These are phyloP conservation scores for Striga hermonthica DNA, from an alignment of 305 asterid genomes.

Conservation along the genomic window DNA sequence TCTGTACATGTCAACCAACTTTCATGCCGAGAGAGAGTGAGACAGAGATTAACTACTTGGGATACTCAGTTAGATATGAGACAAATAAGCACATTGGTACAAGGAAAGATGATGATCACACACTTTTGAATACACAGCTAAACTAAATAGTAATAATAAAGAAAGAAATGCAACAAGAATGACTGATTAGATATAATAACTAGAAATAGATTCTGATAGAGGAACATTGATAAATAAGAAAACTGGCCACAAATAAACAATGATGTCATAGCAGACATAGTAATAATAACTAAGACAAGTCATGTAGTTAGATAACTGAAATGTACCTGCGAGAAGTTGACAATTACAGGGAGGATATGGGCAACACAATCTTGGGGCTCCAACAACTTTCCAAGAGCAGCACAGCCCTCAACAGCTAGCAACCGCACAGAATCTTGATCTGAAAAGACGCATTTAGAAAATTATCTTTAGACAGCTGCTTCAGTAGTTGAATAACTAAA, in stretches of 20 bases:
- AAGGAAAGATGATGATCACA: slow-evolving; percentile 6
- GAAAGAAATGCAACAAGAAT: slow-evolving; percentile 5
- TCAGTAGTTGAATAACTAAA: slow-evolving; percentile 1
- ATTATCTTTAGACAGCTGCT: not conserved
- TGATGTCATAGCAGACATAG: slow-evolving; percentile 25
- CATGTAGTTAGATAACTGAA: slow-evolving; percentile 1
- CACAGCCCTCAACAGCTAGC: slow-evolving; percentile 91
- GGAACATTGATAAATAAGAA: not conserved
- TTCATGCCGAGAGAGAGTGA: slow-evolving; percentile 8
- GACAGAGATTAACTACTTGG: not conserved
- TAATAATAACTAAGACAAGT: slow-evolving; percentile 22
- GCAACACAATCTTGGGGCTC: slow-evolving; percentile 89
- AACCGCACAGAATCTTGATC: slow-evolving; percentile 96
- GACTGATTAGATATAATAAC: not conserved
- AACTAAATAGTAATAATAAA: not conserved
- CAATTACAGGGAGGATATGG: slow-evolving; percentile 87
- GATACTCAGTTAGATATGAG: no score
- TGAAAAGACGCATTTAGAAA: slow-evolving; percentile 33
- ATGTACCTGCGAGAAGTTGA: slow-evolving; percentile 84
- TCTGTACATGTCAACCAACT: not conserved
- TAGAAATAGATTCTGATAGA: not conserved
- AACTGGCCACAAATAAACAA: not conserved
- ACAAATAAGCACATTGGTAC: slow-evolving; percentile 4
- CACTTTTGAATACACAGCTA: not conserved
- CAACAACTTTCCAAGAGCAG: slow-evolving; percentile 86